Conservation (phyloP, 2,329 filamentous ascomycete genomes). For the Simplicillium aogashimaense region DNA sequence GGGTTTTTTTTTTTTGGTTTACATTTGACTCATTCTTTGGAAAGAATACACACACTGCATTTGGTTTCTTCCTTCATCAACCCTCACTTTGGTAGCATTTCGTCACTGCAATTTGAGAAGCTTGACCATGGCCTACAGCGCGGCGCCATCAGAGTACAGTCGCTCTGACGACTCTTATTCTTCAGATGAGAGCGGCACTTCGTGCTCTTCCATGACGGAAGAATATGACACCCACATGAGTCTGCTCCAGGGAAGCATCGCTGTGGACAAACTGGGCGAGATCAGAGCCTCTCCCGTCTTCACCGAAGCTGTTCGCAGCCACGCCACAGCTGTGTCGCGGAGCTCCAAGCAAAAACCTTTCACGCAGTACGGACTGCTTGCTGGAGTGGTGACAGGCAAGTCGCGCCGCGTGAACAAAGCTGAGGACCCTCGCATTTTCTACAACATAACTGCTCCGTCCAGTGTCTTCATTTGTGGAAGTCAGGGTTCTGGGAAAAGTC, state of each 20-base stretch:
- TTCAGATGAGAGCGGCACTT: not conserved
- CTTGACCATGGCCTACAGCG: not conserved
- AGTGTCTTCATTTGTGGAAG: conserved; percentile 56
- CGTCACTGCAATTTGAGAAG: not conserved
- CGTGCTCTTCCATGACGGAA: not conserved
- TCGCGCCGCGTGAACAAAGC: not conserved
- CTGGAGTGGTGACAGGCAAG: not conserved
- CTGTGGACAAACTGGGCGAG: conserved; percentile 10
- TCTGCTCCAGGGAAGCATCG: conserved; percentile 10
- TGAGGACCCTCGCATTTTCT: conserved; percentile 24
- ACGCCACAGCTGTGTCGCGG: conserved; percentile 1
- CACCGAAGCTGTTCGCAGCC: conserved; percentile 15
- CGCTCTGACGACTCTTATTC: not conserved
- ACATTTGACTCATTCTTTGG: not conserved
- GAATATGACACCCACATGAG: conserved; percentile 1
- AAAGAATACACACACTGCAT: too few species aligned
- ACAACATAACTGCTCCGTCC: conserved; percentile 39
- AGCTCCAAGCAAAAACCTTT: conserved; percentile 7
- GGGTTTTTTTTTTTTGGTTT: not conserved
- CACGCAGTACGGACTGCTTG: conserved; percentile 16
- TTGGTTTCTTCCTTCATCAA: too few species aligned
- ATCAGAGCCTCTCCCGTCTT: conserved; percentile 19
- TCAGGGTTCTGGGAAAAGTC: conserved; percentile 55
- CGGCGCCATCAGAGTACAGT: not conserved
- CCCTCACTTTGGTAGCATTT: not conserved